Evolutionary conservation across 352 stramenopile genomes (phyloP).

Genomic region (Phytophthora ramorum): DNA sequence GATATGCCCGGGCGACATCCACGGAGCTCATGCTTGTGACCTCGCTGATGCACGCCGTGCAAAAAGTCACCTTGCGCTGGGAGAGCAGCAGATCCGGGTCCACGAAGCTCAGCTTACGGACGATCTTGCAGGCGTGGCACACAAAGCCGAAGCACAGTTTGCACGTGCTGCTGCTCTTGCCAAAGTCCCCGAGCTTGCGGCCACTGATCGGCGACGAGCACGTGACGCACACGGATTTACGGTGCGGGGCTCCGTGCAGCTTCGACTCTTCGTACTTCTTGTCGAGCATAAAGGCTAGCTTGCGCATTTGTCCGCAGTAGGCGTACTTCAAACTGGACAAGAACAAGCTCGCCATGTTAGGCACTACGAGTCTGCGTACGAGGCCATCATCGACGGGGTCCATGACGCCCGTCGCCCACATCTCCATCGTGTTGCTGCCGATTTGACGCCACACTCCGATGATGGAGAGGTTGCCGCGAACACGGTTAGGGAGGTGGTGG

Average conservation of each 20-base stretch:
- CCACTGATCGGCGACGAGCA: conserved; percentile 25
- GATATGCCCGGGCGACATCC: conserved; percentile 36
- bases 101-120: conserved; percentile 44
- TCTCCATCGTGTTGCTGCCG: conserved; percentile 40
- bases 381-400: conserved; percentile 30
- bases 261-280: conserved; percentile 26
- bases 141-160: conserved; percentile 37
- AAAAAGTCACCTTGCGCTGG: conserved; percentile 44
- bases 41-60: conserved; percentile 31
- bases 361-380: conserved; percentile 32
- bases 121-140: conserved; percentile 35
- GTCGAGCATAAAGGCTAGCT: conserved; percentile 39
- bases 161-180: conserved; percentile 35
- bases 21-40: conserved; percentile 28
- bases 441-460: conserved; percentile 57
- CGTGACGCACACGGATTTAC: conserved; percentile 37
- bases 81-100: conserved; percentile 33
- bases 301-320: conserved; percentile 39
- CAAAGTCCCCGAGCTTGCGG: conserved; percentile 27
- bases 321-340: conserved; percentile 31
- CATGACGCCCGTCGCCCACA: conserved; percentile 45
- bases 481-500: conserved; percentile 39
- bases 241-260: conserved; percentile 29
- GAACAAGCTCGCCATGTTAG: conserved; percentile 27
- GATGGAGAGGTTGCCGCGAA: conserved; percentile 54